Evolutionary conservation across 805 yeast genomes (phyloP).

Genomic region (Ogataea allantospora): DNA sequence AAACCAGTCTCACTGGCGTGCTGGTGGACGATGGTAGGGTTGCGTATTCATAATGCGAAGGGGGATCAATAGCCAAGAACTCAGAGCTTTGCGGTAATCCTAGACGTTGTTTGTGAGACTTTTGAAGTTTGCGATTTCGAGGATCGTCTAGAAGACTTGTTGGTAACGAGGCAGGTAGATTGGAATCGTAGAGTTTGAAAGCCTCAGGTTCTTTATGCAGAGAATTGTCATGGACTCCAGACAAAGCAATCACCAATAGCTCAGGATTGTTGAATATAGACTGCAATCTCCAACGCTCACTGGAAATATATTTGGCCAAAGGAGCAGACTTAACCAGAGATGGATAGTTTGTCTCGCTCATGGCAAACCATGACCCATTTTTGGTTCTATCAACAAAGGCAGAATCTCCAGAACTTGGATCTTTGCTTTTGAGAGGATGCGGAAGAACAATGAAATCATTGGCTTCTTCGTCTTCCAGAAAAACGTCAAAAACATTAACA

Average conservation of each 20-base stretch:
- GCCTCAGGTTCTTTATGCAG: slow-evolving; percentile 12
- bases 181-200: slow-evolving; percentile 20
- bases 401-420: slow-evolving; percentile 31
- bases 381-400: slow-evolving; percentile 67
- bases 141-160: slow-evolving; percentile 19
- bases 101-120: slow-evolving; percentile 5
- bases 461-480: slow-evolving; percentile 28
- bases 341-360: slow-evolving; percentile 76
- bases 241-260: slow-evolving; percentile 41
- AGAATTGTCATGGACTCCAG: slow-evolving; percentile 49
- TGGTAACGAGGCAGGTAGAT: slow-evolving; percentile 27
- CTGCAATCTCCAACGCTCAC: slow-evolving; percentile 43
- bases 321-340: slow-evolving; percentile 82
- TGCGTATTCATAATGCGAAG: slow-evolving; percentile 11
- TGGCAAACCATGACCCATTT: slow-evolving; percentile 77
- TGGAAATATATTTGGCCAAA: slow-evolving; percentile 55
- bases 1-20: slow-evolving; percentile 25
- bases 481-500: slow-evolving; percentile 78
- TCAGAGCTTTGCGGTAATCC: slow-evolving; percentile 16
- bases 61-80: slow-evolving; percentile 21
- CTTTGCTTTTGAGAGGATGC: slow-evolving; percentile 53
- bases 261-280: slow-evolving; percentile 37
- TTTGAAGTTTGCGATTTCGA: slow-evolving; percentile 8
- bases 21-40: slow-evolving; percentile 17
- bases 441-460: slow-evolving; percentile 54